Percentiles rank a stretch among this genome's conserved stretches.
Evolutionary conservation across 139 green algal species (phyloP).

Genomic region (Gonium pectorale): DNA sequence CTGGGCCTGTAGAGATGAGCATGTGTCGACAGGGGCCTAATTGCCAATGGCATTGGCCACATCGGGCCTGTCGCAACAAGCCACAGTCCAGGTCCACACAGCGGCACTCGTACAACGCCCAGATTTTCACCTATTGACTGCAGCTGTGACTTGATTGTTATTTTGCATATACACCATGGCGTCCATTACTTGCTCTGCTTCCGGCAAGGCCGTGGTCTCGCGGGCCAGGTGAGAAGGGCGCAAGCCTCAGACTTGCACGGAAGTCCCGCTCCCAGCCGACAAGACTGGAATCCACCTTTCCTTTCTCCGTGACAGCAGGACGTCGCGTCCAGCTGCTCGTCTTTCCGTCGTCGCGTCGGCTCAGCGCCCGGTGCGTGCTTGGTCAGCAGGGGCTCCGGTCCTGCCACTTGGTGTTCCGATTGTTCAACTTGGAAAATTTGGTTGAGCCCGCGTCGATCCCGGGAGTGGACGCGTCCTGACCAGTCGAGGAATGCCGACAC

Average conservation of each 20-base stretch:
- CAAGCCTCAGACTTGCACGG: neutral
- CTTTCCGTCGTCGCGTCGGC: conserved; percentile 33
- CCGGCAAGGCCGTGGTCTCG: conserved; percentile 15
- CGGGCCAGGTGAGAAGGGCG: conserved; percentile 4
- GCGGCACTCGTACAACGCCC: too few species aligned
- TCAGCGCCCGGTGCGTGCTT: neutral
- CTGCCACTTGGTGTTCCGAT: too few species aligned
- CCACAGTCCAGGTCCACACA: too few species aligned
- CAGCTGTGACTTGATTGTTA: too few species aligned
- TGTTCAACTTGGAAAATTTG: neutral
- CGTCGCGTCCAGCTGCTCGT: neutral
- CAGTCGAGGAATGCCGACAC: neutral
- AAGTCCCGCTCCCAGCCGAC: too few species aligned
- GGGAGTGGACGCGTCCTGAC: neutral
- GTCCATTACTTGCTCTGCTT: neutral
- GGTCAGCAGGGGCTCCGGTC: neutral
- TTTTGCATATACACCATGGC: conserved; percentile 13
- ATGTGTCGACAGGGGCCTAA: too few species aligned
- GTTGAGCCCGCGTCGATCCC: neutral
- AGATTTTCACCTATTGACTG: too few species aligned
- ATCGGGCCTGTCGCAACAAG: too few species aligned
- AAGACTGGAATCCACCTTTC: too few species aligned
- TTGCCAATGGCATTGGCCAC: too few species aligned
- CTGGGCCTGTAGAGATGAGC: too few species aligned
- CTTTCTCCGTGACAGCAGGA: neutral